A percentile compares a stretch with the other conserved stretches of the same genome.
Evolutionary conservation across 1,139 yeast genomes (phyloP).

Genomic region (Suhomyces ambrosiae): DNA sequence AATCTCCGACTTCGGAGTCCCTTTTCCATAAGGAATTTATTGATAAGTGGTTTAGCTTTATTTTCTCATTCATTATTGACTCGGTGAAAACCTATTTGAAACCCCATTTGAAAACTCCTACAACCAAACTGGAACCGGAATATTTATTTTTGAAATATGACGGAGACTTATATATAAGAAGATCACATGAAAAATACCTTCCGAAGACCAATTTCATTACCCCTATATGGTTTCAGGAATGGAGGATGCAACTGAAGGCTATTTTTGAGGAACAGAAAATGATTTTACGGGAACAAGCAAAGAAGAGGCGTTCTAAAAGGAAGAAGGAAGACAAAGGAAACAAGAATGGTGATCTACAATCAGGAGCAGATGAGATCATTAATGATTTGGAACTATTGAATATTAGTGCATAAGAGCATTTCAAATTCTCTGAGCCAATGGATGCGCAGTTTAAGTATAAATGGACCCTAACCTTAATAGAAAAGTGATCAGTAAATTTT

Average conservation of each 20-base stretch:
- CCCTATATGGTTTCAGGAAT: neutral
- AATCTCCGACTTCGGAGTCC: neutral
- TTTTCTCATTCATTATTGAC: slow-evolving; percentile 1
- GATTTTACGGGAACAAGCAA: neutral
- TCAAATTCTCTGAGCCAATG: too few relatives aligned
- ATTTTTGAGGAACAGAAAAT: too few relatives aligned
- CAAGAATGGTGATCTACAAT: too few relatives aligned
- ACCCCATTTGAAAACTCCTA: neutral
- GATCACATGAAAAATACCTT: neutral
- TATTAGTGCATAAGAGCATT: too few relatives aligned
- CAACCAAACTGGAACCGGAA: neutral
- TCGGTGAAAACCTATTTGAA: neutral
- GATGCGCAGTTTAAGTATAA: too few relatives aligned
- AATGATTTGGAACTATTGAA: too few relatives aligned
- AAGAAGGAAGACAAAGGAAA: too few relatives aligned
- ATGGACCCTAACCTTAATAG: too few relatives aligned
- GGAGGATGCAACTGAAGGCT: too few relatives aligned
- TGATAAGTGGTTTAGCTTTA: slow-evolving; percentile 8
- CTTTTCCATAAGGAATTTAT: slow-evolving; percentile 1
- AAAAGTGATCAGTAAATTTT: too few relatives aligned
- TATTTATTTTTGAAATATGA: neutral
- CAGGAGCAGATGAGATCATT: too few relatives aligned
- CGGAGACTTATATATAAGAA: neutral
- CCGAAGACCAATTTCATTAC: neutral
- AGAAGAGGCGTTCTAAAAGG: too few relatives aligned